Evolutionary conservation across 345 rosid species (phyloP), one percentile per base, ranked within the genome.

Genomic region (Eucalyptus melliodora): DNA sequence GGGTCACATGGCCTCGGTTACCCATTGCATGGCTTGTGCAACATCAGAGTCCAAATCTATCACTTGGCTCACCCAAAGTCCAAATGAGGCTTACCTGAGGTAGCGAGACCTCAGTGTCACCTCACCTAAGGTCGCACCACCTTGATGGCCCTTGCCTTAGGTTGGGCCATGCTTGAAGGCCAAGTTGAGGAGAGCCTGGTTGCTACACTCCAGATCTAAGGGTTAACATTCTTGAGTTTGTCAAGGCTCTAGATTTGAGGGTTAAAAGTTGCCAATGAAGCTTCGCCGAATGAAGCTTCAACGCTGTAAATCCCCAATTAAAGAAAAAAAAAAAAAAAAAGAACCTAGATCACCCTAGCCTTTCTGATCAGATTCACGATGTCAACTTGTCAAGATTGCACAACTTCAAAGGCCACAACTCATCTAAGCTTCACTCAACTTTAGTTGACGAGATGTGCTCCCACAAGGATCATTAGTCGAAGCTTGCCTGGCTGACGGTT

Each of bases 61-160:
- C 55, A 3, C 4, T 16, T 51, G 55, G 55, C 55, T 51, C 2
- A 1, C 55, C 9, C 4, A 0, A 51, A 51, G 9, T 51, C 23
- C 55, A 51, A 51, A 17, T 51, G 55, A 51, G 9, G 23, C 23
- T 51, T 7, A 17, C 23, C 2, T 51, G 9, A 51, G 55, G 9
- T 51, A 7, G 4, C 9, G 4, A 2, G 55, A 51, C 67, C 67
- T 26, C 2, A 26, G 3, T 6, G n/a, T 26, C 4, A 0, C 67
- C 31, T 60, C 67, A 2, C 31, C 16, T 60, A 30, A 60, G 67
- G 8, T 60, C 8, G 67, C 16, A 0, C 67, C n/a, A 60, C 31
- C 67, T 14, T 14, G 31, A 12, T 1, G 7, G 6, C 31, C 16
- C 31, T 60, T 7, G 15, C 31, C 16, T 12, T 27, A 30, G 67